These are phyloP conservation scores for Pistacia vera DNA, from an alignment of 345 rosid genomes.

Conservation along the genomic window DNA sequence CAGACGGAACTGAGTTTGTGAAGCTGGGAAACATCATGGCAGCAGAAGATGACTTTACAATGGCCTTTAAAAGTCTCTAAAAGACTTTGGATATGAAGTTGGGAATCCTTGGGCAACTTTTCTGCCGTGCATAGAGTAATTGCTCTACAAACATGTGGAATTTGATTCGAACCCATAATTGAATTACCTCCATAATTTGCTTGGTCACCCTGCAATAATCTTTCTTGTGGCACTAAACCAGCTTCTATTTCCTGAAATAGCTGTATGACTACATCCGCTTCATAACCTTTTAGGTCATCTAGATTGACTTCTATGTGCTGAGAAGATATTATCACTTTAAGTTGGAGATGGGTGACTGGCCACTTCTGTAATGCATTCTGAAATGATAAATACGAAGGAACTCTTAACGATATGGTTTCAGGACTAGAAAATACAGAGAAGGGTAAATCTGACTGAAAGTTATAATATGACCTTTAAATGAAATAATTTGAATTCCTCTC, in stretches of 20 bases:
- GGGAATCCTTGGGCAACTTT: slow-evolving; percentile 12
- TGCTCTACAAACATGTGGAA: slow-evolving; percentile 4
- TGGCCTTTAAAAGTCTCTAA: slow-evolving; percentile 2
- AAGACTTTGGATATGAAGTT: slow-evolving; percentile 4
- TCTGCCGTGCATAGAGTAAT: slow-evolving; percentile 12
- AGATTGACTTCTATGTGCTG: slow-evolving; percentile 17
- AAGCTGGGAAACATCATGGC: slow-evolving; percentile 16
- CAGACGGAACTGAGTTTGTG: slow-evolving; percentile 18
- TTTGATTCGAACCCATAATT: not conserved
- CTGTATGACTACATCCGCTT: slow-evolving; percentile 4
- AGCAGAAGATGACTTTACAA: slow-evolving; percentile 23
- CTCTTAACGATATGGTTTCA: not conserved
- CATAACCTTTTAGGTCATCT: slow-evolving; percentile 3
- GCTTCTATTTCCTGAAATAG: slow-evolving; percentile 6
- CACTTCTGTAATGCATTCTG: not conserved
- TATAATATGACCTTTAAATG: slow-evolving; percentile 3
- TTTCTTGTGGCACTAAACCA: not conserved
- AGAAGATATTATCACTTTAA: not conserved
- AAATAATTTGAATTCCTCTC: not conserved
- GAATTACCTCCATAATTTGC: slow-evolving; percentile 1
- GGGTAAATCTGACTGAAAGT: too few species aligned
- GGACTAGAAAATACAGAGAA: not conserved
- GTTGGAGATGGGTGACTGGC: not conserved
- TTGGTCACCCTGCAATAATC: not conserved
- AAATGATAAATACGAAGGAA: not conserved